Base-by-base conservation (phyloP, 179 eudicot species). In the Heliamphora pulchella region DNA sequence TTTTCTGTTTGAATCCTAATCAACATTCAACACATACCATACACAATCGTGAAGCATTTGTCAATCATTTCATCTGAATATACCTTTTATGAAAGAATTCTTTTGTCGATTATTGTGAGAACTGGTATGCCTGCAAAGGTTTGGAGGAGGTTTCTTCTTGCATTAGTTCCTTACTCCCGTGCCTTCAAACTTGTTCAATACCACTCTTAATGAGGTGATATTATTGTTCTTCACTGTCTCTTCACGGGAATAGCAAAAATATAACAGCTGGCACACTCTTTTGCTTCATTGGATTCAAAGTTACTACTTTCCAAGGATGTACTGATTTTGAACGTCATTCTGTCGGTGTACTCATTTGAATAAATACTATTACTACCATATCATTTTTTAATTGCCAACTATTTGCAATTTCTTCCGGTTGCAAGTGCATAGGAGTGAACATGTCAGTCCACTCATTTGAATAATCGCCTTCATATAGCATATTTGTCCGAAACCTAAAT, bases 401-500 rank as follows among this genome's bases (percentile, higher is more conserved):
- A 31, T 31, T 31, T 31, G 31, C 31, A 31, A 31, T 31, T 31
- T 31, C 31, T 31, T 31, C 31, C 31, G 31, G 31, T 31, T 31
- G 31, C 31, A 31, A 31, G 31, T 31, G 31, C 31, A 31, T 31
- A 31, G 31, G 31, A 31, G 31, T 31, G 31, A 31, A 31, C 31
- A 31, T 31, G 31, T 31, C 31, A 31, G 31, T 31, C 31, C 31
- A 31, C 31, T 31, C 31, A 31, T 31, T 31, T 57, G 62, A 63
- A 63, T 63, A 31, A n/a, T 18, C 4, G 8, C 2, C 31, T 65
- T 22, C 39, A 8, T 47, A 71, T 71, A n/a, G 46, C 13, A 14
- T 75, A 13, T 44, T 6, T 74, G 20, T 58, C 68, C n/a, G 53
- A 44, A 76, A 61, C 51, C 15, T n/a, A 75, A n/a, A 76, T 59